Percentiles rank a stretch among this genome's conserved stretches.
These are phyloP conservation scores for Conticribra guillardii DNA, from an alignment of 108 stramenopile genomes.

Conservation along the genomic window DNA sequence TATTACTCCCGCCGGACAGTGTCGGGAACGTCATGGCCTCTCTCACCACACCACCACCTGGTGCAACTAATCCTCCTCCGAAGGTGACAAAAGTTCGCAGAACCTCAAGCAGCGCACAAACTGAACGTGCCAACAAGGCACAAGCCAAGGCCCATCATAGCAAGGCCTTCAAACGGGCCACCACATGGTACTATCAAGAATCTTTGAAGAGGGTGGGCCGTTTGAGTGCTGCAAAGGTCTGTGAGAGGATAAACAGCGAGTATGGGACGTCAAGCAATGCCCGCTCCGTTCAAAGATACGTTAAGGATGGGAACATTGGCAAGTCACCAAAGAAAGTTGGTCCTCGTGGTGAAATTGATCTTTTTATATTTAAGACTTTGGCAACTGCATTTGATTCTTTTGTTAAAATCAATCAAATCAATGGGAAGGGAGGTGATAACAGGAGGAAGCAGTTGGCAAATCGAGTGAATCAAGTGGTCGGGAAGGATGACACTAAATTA, in stretches of 20 bases:
- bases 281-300: neutral
- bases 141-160: no score
- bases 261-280: neutral
- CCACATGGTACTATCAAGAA: no score
- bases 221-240: neutral
- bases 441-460: neutral
- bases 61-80: no score
- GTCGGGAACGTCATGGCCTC: no score
- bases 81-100: no score
- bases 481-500: neutral
- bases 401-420: neutral
- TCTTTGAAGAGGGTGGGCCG: no score
- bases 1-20: no score
- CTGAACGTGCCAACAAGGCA: no score
- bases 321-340: neutral
- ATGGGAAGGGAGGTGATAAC: neutral
- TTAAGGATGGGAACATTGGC: neutral
- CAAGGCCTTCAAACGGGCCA: no score
- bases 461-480: neutral
- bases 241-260: neutral
- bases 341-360: neutral
- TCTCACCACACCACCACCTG: no score
- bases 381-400: neutral
- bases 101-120: no score
- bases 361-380: neutral